phyloP scores from a whole-genome alignment of 1,284 basidiomycete genomes.

The Rhodotorula sp. region DNA sequence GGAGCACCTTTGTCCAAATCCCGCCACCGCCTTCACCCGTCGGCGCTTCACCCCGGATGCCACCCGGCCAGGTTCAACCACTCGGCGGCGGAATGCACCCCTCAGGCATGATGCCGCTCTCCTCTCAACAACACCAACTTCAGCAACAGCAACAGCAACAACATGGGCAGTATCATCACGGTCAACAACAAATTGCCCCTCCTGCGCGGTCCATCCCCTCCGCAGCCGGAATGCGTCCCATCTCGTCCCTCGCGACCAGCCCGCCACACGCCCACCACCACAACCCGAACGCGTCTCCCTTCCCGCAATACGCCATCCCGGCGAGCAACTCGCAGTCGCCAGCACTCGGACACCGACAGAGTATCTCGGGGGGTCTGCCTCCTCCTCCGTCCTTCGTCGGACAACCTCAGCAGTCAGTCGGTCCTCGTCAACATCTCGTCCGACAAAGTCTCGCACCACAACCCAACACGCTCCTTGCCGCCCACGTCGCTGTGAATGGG shows the following conservation, averaged over 20 bases:
- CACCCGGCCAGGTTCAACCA: background rate
- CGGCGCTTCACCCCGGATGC: background rate
- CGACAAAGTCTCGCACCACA: slow-evolving; percentile 1
- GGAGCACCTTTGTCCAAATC: no score
- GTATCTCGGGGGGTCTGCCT: background rate
- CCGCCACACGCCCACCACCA: background rate
- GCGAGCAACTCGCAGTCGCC: background rate
- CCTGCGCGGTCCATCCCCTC: background rate
- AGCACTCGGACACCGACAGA: background rate
- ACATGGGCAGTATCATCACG: background rate
- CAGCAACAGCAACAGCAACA: background rate
- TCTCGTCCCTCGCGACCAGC: background rate
- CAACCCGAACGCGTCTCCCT: background rate
- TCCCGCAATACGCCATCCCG: background rate
- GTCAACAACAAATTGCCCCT: background rate
- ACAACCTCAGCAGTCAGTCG: no score
- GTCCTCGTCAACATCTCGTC: no score
- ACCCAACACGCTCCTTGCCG: slow-evolving; percentile 22
- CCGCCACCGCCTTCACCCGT: background rate
- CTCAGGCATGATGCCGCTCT: no score
- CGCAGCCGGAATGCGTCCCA: background rate
- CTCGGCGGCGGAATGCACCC: background rate
- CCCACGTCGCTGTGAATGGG: slow-evolving; percentile 31
- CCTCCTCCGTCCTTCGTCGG: background rate
- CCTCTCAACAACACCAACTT: background rate